These are phyloP conservation scores for Letharia columbiana DNA, from an alignment of 495 filamentous ascomycete species.

Conservation along the genomic window DNA sequence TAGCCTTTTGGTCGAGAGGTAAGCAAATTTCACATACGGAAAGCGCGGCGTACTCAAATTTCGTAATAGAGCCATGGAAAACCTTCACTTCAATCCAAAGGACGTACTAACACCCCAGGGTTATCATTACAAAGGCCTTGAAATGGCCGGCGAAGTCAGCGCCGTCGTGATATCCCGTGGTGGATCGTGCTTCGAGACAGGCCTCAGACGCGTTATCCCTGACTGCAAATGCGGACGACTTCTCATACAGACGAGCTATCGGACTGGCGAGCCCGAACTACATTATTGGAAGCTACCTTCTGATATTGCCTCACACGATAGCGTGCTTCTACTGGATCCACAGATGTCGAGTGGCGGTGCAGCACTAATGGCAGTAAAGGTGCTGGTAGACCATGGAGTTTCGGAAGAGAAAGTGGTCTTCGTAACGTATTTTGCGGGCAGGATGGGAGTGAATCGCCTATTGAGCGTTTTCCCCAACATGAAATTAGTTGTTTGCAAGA, in stretches of 20 bases:
- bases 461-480: conserved; percentile 80
- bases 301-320: conserved; percentile 60
- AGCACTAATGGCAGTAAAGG: conserved; percentile 91
- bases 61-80: conserved; percentile 56
- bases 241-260: conserved; percentile 78
- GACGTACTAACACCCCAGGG: conserved; percentile 62
- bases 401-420: conserved; percentile 75
- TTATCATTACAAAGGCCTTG: conserved; percentile 57
- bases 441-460: conserved; percentile 69
- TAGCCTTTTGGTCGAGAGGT: conserved; percentile 77
- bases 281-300: conserved; percentile 74
- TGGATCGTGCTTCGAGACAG: conserved; percentile 78
- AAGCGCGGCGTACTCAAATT: background rate
- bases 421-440: conserved; percentile 79
- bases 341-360: conserved; percentile 93
- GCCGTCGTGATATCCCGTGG: conserved; percentile 85
- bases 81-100: conserved; percentile 51
- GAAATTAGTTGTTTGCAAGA: conserved; percentile 69
- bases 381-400: conserved; percentile 92
- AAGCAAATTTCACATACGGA: conserved; percentile 19
- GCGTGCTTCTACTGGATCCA: conserved; percentile 79
- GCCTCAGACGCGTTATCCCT: conserved; percentile 77
- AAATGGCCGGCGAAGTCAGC: conserved; percentile 58
- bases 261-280: conserved; percentile 81
- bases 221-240: conserved; percentile 85